Base-by-base conservation (phyloP, 441 rosid species). In the Populus hybrid region DNA sequence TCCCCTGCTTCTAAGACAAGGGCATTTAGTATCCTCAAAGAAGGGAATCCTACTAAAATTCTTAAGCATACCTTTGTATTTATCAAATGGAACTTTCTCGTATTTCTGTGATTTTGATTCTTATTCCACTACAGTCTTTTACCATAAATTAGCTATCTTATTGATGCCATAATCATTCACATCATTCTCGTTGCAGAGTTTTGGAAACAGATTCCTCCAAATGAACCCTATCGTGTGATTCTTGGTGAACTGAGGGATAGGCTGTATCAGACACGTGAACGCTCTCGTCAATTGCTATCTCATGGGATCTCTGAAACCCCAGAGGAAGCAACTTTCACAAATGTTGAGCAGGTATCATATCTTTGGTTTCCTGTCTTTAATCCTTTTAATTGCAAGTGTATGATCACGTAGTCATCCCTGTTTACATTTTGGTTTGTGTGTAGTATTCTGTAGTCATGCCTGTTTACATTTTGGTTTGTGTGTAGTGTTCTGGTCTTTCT, bases 201-300 rank as follows among this genome's bases (percentile, higher is more conserved):
- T 75, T 95, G 98, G 99, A 94, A 95, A 78, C 84, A 90, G 70
- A 78, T 94, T 77, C 97, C 98, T 50, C 83, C 92, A 69, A 94
- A 68, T 11, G 98, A 95, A 74, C 98, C 99, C n/a, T 95, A 95
- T 71, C 95, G 99, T 79, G 98, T 95, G 81, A 80, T 95, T 85
- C 97, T 95, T 71, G 99, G 95, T 68, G 92, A 91, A 38, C 87
- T 95, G 77, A 91, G 98, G 81, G 99, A 93, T 77, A 95, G 88
- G 79, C 83, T 95, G 66, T 92, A 95, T 79, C 82, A 88, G 42
- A 92, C 99, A 75, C 94, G 98, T 74, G 99, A 95, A 82, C 93
- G 96, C 70, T 81, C 97, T 81, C 95, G 94, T 53, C 97, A 90
- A 53, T 77, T 92, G 76, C 84, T 95, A 40, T 79, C 94, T 38